These are phyloP conservation scores for Groenewaldozyma sp. DNA, from an alignment of 1,139 yeast species.

Conservation along the genomic window DNA sequence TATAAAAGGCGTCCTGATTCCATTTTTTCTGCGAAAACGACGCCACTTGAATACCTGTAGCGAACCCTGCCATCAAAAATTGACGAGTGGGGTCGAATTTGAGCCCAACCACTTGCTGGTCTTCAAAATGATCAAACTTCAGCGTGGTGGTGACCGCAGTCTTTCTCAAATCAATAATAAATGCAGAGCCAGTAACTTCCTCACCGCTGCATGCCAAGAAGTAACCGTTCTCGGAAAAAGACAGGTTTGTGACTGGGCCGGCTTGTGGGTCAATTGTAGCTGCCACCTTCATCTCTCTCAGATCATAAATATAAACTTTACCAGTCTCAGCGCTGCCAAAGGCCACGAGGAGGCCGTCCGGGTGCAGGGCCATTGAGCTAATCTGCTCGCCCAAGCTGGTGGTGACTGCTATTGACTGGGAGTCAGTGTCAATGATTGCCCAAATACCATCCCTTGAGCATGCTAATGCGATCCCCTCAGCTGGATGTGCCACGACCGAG, in stretches of 20 bases:
- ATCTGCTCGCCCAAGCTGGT: slow-evolving; percentile 13
- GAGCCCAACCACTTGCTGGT: slow-evolving; percentile 13
- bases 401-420: slow-evolving; percentile 10
- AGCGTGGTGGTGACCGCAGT: slow-evolving; percentile 17
- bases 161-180: slow-evolving; percentile 21
- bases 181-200: slow-evolving; percentile 15
- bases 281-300: slow-evolving; percentile 34
- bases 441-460: slow-evolving; percentile 29
- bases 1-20: slow-evolving; percentile 12
- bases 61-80: slow-evolving; percentile 22
- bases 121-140: slow-evolving; percentile 13
- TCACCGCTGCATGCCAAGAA: slow-evolving; percentile 40
- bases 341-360: slow-evolving; percentile 57
- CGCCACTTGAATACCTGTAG: slow-evolving; percentile 16
- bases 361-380: slow-evolving; percentile 38
- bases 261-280: slow-evolving; percentile 29
- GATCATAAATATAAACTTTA: slow-evolving; percentile 36
- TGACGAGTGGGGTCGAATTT: slow-evolving; percentile 39
- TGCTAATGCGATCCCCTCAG: slow-evolving; percentile 29
- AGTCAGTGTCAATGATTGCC: slow-evolving; percentile 27
- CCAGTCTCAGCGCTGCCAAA: slow-evolving; percentile 35
- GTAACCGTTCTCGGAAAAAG: slow-evolving; percentile 62
- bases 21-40: slow-evolving; percentile 16
- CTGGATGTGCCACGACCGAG: slow-evolving; percentile 32
- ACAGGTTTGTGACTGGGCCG: slow-evolving; percentile 32